A percentile compares a stretch with the other conserved stretches of the same genome.
Evolutionary conservation across 2,329 filamentous ascomycete genomes (phyloP).

Genomic region (Herpomyces periplanetae): DNA sequence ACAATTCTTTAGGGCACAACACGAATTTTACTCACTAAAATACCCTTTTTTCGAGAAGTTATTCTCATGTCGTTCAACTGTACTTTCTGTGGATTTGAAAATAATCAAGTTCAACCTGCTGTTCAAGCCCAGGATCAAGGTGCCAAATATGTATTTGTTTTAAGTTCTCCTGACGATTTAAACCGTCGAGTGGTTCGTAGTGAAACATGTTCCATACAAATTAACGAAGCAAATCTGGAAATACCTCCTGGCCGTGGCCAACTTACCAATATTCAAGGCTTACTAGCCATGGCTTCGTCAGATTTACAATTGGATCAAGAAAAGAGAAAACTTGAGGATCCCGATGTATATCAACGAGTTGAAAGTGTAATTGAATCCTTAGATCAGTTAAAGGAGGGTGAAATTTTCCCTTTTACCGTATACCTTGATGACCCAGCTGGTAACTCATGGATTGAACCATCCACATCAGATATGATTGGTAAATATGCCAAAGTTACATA

Average conservation of each 20-base stretch:
- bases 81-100: conserved; percentile 50
- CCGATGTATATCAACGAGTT: conserved; percentile 40
- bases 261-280: conserved; percentile 66
- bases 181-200: conserved; percentile 66
- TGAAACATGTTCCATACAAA: conserved; percentile 43
- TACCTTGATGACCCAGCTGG: conserved; percentile 63
- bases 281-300: conserved; percentile 33
- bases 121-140: conserved; percentile 70
- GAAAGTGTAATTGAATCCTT: conserved; percentile 32
- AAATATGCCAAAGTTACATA: conserved; percentile 73
- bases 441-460: conserved; percentile 83
- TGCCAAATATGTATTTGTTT: conserved; percentile 36
- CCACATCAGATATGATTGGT: conserved; percentile 26
- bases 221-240: conserved; percentile 71
- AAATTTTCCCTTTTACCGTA: conserved; percentile 51
- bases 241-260: conserved; percentile 66
- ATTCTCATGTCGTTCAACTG: conserved; percentile 91
- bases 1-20: conserved; percentile 25
- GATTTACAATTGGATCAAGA: conserved; percentile 49
- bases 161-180: conserved; percentile 32
- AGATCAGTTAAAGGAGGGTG: conserved; percentile 32
- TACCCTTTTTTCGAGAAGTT: conserved; percentile 88
- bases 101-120: conserved; percentile 75
- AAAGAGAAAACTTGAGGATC: conserved; percentile 32
- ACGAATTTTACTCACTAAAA: conserved; percentile 48